Base-by-base conservation (phyloP, 2,329 filamentous ascomycete species). In the Penicillium sp. region DNA sequence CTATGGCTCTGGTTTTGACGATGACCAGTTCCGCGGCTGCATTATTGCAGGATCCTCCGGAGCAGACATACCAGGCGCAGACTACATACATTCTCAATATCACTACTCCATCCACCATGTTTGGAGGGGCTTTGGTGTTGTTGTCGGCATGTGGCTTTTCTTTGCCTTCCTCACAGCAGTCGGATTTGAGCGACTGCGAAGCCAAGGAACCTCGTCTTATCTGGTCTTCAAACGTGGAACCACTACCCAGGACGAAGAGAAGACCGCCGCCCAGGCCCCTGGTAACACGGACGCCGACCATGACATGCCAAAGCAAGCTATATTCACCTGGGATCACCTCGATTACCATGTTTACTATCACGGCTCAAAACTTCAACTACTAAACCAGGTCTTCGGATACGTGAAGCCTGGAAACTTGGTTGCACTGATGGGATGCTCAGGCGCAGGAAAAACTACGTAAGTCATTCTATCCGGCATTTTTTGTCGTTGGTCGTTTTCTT, bases 11-110 rank as follows among this genome's bases (percentile, higher is more conserved):
- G 81, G 78, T 2, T 93, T 94, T 62, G 78, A 75, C 55, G 80
- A 90, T 56, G 83, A 90, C 64, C 77, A 82, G 40, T 77, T 91
- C 64, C 89, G 93, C 72, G 86, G 90, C 8, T 50, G 48, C 29
- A 9, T 29, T 2, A 14, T 50, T 3, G 40, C 22, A n/a, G 53
- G 53, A 18, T 18, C 18, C 2, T 43, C 38, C 1, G 8, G 21
- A 13, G 42, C 47, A 14, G 53, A 48, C 1, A 4, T 51, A 4
- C 24, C 43, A 1, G 48, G 53, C 5, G 39, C 13, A 1, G 18
- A 16, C 3, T 51, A 55, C 18, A 13, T 55, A 1, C n/a, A 18
- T 5, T 24, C 27, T 4, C 29, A 51, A 14, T 54, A 54, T 18
- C 36, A 42, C 8, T 54, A 50, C n/a, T 5, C 39, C 13, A 3